These are phyloP conservation scores for Salvia miltiorrhiza DNA, from an alignment of 257 asterid species.

Conservation along the genomic window DNA sequence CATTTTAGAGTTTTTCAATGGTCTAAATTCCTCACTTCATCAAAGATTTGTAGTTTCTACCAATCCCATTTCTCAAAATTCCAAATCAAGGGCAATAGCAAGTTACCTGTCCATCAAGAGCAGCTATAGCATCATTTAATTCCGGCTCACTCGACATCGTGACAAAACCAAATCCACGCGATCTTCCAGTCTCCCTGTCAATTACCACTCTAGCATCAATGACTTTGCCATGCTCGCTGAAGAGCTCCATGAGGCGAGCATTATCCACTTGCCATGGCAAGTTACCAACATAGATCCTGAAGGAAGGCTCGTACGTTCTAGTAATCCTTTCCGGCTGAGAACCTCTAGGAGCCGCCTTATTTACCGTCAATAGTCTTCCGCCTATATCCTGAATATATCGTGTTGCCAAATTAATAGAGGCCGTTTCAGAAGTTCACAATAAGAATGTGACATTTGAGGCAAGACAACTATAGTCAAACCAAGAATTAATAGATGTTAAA, in stretches of 20 bases:
- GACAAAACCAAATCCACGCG: conserved; percentile 89
- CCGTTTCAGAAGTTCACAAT: not conserved
- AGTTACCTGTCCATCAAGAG: conserved; percentile 85
- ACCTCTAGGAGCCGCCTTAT: conserved; percentile 79
- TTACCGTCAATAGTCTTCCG: conserved; percentile 75
- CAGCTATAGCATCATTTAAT: conserved; percentile 73
- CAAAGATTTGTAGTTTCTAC: not conserved
- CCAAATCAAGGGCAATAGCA: not conserved
- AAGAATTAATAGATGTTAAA: not conserved
- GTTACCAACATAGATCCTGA: conserved; percentile 75
- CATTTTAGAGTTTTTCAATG: not conserved
- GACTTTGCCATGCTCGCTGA: conserved; percentile 84
- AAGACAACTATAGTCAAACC: not conserved
- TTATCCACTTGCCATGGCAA: conserved; percentile 77
- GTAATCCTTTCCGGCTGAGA: conserved; percentile 58
- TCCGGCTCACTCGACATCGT: conserved; percentile 64
- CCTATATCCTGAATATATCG: conserved; percentile 43
- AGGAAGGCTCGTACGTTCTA: conserved; percentile 45
- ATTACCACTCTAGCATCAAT: conserved; percentile 59
- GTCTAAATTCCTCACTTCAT: not conserved
- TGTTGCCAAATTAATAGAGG: not conserved
- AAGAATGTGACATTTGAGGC: not conserved
- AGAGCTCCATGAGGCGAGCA: conserved; percentile 55
- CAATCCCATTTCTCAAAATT: not conserved
- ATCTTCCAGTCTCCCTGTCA: conserved; percentile 62